Evolutionary conservation across 352 stramenopile species (phyloP).

Genomic region (Phytophthora pluvialis): DNA sequence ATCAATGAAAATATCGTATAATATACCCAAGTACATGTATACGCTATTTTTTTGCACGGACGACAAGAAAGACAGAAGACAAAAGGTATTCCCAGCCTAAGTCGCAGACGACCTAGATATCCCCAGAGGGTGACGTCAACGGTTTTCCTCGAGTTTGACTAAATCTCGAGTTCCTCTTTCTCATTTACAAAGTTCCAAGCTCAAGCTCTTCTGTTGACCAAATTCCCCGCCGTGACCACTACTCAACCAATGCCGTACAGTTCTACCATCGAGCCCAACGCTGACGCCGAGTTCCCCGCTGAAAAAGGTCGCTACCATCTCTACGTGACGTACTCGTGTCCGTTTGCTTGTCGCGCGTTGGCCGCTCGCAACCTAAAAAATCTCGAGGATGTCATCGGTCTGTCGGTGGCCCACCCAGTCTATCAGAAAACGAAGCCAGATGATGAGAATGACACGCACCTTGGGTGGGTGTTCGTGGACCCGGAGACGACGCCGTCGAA

Average conservation of each 20-base stretch:
- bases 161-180: too few relatives aligned
- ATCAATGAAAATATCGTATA: too few relatives aligned
- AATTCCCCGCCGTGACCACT: conserved; percentile 1
- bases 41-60: too few relatives aligned
- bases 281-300: conserved; percentile 48
- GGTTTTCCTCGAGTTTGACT: too few relatives aligned
- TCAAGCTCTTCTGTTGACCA: too few relatives aligned
- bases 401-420: conserved; percentile 84
- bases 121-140: too few relatives aligned
- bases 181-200: too few relatives aligned
- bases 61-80: too few relatives aligned
- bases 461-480: conserved; percentile 42
- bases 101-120: too few relatives aligned
- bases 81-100: too few relatives aligned
- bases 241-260: conserved; percentile 24
- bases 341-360: conserved; percentile 69
- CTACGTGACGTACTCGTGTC: conserved; percentile 93
- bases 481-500: conserved; percentile 8
- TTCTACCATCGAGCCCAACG: conserved; percentile 27
- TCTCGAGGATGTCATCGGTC: conserved; percentile 89
- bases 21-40: too few relatives aligned
- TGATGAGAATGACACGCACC: conserved; percentile 39
- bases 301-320: conserved; percentile 90
- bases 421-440: conserved; percentile 50
- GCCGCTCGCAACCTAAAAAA: conserved; percentile 89